A percentile compares a stretch with the other conserved stretches of the same genome.
Evolutionary conservation across 83 land plant species (phyloP).

Genomic region (Thuja plicata): DNA sequence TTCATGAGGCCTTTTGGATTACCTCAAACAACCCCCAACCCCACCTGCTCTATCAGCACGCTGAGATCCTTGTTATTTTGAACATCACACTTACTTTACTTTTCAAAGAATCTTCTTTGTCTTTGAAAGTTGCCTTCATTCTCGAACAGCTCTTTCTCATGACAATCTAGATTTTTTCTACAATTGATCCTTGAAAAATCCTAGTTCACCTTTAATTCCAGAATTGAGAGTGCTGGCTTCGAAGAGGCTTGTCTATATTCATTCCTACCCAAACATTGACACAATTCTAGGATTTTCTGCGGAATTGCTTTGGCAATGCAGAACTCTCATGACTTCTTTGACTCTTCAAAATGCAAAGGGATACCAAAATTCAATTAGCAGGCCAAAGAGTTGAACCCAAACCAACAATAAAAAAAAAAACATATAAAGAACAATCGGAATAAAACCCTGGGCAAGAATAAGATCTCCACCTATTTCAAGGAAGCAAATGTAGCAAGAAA

Average conservation of each 20-base stretch:
- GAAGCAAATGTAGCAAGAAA: background rate
- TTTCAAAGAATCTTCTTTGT: background rate
- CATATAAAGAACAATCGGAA: background rate
- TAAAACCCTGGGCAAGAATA: background rate
- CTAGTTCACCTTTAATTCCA: background rate
- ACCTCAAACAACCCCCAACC: background rate
- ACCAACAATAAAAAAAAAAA: too few species aligned
- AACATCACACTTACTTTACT: background rate
- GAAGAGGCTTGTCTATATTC: background rate
- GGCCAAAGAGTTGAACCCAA: too few species aligned
- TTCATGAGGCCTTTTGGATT: background rate
- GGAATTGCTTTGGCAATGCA: too few species aligned
- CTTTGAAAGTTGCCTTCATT: background rate
- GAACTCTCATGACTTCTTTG: background rate
- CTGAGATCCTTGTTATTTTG: background rate
- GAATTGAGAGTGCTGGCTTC: background rate
- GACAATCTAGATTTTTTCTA: too few species aligned
- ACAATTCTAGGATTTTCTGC: background rate
- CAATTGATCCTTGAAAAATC: background rate
- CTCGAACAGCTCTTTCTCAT: background rate
- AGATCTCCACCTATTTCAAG: background rate
- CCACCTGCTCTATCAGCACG: background rate
- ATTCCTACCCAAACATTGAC: background rate
- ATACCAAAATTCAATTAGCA: too few species aligned
- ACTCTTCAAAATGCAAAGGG: background rate